phyloP scores from a whole-genome alignment of 2,329 filamentous ascomycete genomes.

The Fusarium solani-melongenae region DNA sequence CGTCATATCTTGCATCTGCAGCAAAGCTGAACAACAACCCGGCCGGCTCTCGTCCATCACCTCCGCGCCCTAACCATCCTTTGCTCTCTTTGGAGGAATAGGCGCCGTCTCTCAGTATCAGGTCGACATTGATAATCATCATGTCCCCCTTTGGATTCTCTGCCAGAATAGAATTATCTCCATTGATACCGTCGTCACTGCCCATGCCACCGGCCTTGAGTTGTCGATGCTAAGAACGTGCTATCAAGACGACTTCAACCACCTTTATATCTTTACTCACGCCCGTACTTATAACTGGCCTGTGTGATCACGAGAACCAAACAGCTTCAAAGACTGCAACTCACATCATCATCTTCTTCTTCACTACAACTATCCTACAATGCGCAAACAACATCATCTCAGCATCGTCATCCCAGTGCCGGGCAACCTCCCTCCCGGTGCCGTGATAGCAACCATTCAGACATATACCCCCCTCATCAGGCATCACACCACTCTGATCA shows the following conservation, averaged over 20 bases:
- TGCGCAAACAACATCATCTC: conserved; percentile 48
- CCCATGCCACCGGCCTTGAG: conserved; percentile 8
- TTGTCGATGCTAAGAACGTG: neutral
- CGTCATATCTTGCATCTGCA: conserved; percentile 10
- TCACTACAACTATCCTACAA: conserved; percentile 23
- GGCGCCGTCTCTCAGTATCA: neutral
- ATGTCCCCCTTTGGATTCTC: conserved; percentile 35
- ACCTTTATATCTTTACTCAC: neutral
- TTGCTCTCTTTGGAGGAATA: conserved; percentile 3
- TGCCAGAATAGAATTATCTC: conserved; percentile 23
- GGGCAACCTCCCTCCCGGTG: conserved; percentile 48
- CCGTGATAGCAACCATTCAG: conserved; percentile 54
- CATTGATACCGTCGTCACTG: conserved; percentile 13
- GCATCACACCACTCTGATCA: conserved; percentile 52
- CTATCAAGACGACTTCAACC: conserved; percentile 6
- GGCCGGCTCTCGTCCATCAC: neutral
- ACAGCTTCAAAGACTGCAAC: neutral
- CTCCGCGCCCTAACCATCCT: neutral
- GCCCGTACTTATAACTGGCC: neutral
- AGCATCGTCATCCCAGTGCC: conserved; percentile 57
- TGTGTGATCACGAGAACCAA: neutral
- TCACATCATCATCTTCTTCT: neutral
- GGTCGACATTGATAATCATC: conserved; percentile 26
- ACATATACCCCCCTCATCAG: conserved; percentile 55
- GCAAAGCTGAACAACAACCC: neutral